Percentiles rank a stretch among this genome's conserved stretches.
phyloP scores from a whole-genome alignment of 805 yeast species.

The Torulaspora delbrueckii region DNA sequence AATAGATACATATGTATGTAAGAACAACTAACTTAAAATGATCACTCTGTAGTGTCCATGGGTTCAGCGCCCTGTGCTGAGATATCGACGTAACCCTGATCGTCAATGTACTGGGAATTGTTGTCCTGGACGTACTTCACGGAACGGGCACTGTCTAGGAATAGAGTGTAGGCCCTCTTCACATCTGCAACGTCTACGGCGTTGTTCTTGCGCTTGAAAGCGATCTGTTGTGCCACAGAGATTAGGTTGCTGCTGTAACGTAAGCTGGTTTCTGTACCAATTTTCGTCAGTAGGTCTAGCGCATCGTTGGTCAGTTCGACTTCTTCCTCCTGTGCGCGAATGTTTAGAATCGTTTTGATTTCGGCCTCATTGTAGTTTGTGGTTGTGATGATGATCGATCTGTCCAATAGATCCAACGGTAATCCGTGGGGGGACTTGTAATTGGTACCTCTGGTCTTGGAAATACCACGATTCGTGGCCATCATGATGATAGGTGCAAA shows the following conservation, averaged over 20 bases:
- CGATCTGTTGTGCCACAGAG: constrained; percentile 82
- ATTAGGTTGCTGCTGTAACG: constrained; percentile 91
- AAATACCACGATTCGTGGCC: constrained; percentile 96
- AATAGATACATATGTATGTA: constrained; percentile 7
- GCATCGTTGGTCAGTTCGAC: constrained; percentile 80
- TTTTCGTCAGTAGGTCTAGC: constrained; percentile 77
- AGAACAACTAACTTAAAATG: constrained; percentile 1
- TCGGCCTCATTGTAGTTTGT: constrained; percentile 72
- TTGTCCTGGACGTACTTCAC: constrained; percentile 76
- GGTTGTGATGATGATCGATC: constrained; percentile 90
- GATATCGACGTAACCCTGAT: constrained; percentile 65
- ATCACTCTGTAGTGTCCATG: constrained; percentile 35
- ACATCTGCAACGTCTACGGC: constrained; percentile 73
- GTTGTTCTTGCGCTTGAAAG: constrained; percentile 68
- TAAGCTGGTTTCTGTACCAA: constrained; percentile 83
- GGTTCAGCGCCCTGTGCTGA: constrained; percentile 34
- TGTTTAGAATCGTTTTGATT: constrained; percentile 76
- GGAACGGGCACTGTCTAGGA: constrained; percentile 84
- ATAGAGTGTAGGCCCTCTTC: constrained; percentile 79
- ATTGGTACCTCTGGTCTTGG: constrained; percentile 89
- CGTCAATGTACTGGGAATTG: constrained; percentile 67
- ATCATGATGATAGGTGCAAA: constrained; percentile 95
- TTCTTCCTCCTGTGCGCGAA: constrained; percentile 92
- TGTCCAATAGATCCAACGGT: constrained; percentile 89
- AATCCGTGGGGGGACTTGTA: constrained; percentile 97